A percentile compares a stretch with the other conserved stretches of the same genome.
Evolutionary conservation across 2,329 filamentous ascomycete genomes (phyloP).

Genomic region (Sporothrix phasma): DNA sequence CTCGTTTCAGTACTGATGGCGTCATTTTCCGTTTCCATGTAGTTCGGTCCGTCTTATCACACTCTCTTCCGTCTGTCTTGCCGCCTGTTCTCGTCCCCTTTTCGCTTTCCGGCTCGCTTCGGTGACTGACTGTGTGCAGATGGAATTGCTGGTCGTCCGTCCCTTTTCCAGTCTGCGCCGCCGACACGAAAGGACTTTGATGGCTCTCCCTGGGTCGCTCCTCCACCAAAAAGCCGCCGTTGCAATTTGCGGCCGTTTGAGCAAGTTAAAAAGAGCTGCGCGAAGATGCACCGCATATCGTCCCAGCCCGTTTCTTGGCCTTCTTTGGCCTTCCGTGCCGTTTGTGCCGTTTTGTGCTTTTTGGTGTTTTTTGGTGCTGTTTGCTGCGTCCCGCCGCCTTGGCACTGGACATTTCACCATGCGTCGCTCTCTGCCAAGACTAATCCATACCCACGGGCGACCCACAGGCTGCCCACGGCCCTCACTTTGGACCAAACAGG

Average conservation of each 20-base stretch:
- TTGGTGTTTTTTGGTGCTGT: no score
- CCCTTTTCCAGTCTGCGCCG: no score
- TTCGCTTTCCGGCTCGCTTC: background rate
- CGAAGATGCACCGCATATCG: background rate
- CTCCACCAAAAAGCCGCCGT: background rate
- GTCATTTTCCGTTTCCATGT: no score
- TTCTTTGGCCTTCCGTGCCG: no score
- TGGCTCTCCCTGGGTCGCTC: no score
- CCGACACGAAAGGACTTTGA: background rate
- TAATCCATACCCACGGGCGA: background rate
- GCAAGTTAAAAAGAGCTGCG: conserved; percentile 16
- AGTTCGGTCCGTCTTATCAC: background rate
- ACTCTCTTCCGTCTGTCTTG: background rate
- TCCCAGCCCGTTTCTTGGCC: background rate
- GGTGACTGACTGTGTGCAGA: no score
- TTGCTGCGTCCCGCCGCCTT: background rate
- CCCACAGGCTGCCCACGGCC: background rate
- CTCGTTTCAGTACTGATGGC: no score
- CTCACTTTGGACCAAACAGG: background rate
- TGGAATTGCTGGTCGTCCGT: no score
- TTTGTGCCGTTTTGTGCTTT: no score
- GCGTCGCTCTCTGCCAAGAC: background rate
- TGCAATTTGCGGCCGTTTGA: conserved; percentile 20
- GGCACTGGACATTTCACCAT: background rate
- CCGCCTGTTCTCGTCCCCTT: background rate